Conservation (phyloP, 108 stramenopile genomes). For the Cyclotella baltica region DNA sequence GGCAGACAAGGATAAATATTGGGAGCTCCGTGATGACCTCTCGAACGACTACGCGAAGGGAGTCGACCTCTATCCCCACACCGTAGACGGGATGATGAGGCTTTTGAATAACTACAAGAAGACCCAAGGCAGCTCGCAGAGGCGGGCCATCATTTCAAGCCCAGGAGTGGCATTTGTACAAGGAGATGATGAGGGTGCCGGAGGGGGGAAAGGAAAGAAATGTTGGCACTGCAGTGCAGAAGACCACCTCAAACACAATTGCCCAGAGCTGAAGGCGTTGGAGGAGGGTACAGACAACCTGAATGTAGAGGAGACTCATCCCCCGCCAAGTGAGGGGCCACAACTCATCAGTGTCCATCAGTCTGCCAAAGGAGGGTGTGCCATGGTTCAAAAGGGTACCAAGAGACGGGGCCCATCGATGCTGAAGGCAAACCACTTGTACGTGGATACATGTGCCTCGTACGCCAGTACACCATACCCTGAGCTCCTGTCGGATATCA, state of each 20-base stretch:
- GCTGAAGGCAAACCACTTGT: no score
- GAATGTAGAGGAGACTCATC: neutral
- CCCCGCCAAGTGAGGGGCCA: neutral
- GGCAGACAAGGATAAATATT: neutral
- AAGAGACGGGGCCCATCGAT: neutral
- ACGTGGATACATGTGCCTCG: no score
- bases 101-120: slow-evolving; percentile 7
- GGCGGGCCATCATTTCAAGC: no score
- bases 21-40: slow-evolving; percentile 5
- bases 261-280: neutral
- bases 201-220: no score
- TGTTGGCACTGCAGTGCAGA: neutral
- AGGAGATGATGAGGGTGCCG: neutral
- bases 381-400: neutral
- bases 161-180: neutral
- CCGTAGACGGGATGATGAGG: neutral
- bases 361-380: no score
- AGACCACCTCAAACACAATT: neutral
- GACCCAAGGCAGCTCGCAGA: no score
- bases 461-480: no score
- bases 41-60: slow-evolving; percentile 13
- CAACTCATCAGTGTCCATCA: neutral
- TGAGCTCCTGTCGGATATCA: neutral
- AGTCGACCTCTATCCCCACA: slow-evolving; percentile 5
- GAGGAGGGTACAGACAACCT: neutral